Percentiles rank a stretch among this genome's conserved stretches.
phyloP scores from a whole-genome alignment of 768 basidiomycete genomes.

The Auricularia auricula-judae region DNA sequence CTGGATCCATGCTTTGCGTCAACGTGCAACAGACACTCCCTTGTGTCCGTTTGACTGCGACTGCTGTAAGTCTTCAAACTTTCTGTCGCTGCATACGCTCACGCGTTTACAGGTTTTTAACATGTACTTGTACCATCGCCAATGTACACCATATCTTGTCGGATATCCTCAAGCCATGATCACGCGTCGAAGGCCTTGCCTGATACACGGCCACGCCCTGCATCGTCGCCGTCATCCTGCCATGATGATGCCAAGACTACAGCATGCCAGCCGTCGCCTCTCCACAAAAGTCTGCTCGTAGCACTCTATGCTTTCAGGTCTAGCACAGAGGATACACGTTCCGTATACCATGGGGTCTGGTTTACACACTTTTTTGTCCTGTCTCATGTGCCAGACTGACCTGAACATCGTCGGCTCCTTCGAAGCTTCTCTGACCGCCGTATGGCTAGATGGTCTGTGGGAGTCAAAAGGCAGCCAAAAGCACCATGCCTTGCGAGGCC shows the following conservation, averaged over 20 bases:
- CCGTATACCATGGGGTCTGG: not conserved
- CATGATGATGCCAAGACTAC: too few relatives aligned
- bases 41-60: constrained; percentile 84
- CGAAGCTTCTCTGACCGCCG: constrained; percentile 42
- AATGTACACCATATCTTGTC: not conserved
- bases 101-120: not conserved
- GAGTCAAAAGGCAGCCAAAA: constrained; percentile 62
- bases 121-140: not conserved
- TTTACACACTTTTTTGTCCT: too few relatives aligned
- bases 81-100: not conserved
- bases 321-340: not conserved
- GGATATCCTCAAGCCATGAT: too few relatives aligned
- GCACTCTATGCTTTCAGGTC: not conserved
- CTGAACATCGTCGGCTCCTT: constrained; percentile 31
- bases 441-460: constrained; percentile 28
- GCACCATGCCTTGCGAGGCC: constrained; percentile 2
- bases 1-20: constrained; percentile 12
- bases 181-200: too few relatives aligned
- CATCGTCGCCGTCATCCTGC: too few relatives aligned
- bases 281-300: too few relatives aligned
- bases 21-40: constrained; percentile 49
- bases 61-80: constrained; percentile 51
- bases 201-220: too few relatives aligned
- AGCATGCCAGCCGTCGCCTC: too few relatives aligned
- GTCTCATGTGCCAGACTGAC: too few relatives aligned